Percentiles rank a stretch among this genome's conserved stretches.
These are phyloP conservation scores for Rehmannia glutinosa DNA, from an alignment of 257 asterid genomes.

Conservation along the genomic window DNA sequence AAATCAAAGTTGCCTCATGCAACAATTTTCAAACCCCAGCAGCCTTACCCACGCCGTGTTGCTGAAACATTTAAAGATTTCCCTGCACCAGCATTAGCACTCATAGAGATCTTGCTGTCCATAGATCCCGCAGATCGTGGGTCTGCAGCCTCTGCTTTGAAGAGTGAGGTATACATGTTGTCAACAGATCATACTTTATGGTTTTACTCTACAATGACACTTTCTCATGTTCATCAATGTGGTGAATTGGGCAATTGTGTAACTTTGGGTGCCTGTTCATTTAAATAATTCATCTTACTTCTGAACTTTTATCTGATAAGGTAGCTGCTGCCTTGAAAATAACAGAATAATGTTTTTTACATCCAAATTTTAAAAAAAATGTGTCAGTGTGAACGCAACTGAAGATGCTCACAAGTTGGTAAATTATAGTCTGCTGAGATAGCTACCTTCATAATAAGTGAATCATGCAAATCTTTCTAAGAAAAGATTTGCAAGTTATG, in stretches of 20 bases:
- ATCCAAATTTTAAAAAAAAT: neutral
- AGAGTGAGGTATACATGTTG: slow-evolving; percentile 62
- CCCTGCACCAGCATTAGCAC: slow-evolving; percentile 73
- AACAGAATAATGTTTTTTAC: neutral
- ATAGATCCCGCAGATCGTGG: slow-evolving; percentile 93
- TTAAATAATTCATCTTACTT: too few species aligned
- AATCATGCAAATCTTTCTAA: too few species aligned
- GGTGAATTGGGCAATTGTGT: neutral
- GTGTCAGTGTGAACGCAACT: neutral
- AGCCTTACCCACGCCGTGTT: slow-evolving; percentile 83
- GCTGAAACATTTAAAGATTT: slow-evolving; percentile 83
- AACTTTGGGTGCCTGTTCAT: too few species aligned
- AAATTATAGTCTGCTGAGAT: neutral
- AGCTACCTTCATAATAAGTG: neutral
- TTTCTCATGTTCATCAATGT: neutral
- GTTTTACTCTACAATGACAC: neutral
- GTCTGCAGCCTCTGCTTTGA: slow-evolving; percentile 82
- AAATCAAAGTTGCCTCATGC: slow-evolving; percentile 93
- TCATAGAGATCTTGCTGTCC: slow-evolving; percentile 71
- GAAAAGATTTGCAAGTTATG: too few species aligned
- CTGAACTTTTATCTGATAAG: too few species aligned
- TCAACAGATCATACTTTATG: neutral
- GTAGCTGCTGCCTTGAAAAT: neutral
- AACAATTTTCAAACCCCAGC: slow-evolving; percentile 94
- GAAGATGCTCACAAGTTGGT: neutral